Percentiles rank a stretch among this genome's conserved stretches.
Conservation (phyloP, 805 yeast species). For the Pichia exigua region DNA sequence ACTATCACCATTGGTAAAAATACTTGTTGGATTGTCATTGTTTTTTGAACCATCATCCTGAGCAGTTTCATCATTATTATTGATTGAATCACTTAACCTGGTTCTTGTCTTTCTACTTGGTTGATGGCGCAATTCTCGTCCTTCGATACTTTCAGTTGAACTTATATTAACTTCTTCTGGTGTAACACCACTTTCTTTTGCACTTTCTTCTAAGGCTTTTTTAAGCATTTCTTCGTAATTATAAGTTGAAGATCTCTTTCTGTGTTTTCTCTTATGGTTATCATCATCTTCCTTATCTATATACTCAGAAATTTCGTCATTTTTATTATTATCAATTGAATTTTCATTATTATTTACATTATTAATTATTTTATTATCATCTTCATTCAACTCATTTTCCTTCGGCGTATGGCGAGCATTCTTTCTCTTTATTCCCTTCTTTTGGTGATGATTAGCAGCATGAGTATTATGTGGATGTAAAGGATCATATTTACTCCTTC, state of each 20-base stretch:
- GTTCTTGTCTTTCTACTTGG: slow-evolving; percentile 17
- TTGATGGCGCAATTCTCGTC: slow-evolving; percentile 16
- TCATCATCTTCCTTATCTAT: slow-evolving; percentile 6
- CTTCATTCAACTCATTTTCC: slow-evolving; percentile 7
- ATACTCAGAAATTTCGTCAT: neutral
- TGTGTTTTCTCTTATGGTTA: slow-evolving; percentile 5
- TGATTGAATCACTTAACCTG: slow-evolving; percentile 34
- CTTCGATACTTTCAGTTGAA: slow-evolving; percentile 23
- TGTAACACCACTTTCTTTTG: slow-evolving; percentile 38
- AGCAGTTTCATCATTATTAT: slow-evolving; percentile 3
- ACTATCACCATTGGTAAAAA: neutral
- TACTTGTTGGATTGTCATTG: neutral
- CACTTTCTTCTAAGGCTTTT: slow-evolving; percentile 50
- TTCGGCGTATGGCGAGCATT: slow-evolving; percentile 20
- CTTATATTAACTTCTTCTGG: slow-evolving; percentile 30
- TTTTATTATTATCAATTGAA: neutral
- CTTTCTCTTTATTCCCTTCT: slow-evolving; percentile 14
- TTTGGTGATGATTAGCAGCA: neutral
- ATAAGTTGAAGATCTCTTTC: slow-evolving; percentile 19
- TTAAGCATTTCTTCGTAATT: slow-evolving; percentile 30
- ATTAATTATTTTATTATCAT: neutral
- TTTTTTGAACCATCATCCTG: slow-evolving; percentile 11
- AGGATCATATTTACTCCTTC: slow-evolving; percentile 43
- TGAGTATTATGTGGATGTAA: slow-evolving; percentile 18
- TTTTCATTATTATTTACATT: slow-evolving; percentile 4